phyloP scores from a whole-genome alignment of 805 yeast species.

The Tetrapisispora phaffii region DNA sequence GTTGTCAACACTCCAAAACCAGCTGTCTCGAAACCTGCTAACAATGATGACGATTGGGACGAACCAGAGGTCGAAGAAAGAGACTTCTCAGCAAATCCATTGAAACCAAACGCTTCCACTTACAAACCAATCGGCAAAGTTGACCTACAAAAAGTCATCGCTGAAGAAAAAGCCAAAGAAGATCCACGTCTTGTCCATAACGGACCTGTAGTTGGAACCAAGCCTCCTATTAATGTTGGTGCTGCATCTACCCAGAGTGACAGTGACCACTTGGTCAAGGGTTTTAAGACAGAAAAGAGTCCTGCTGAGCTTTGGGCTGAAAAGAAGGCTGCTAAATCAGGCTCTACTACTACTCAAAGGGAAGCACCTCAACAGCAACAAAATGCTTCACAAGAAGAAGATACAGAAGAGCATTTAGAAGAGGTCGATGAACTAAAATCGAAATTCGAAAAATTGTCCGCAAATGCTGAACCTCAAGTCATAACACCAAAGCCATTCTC shows the following conservation, averaged over 20 bases:
- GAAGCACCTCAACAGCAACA: no score
- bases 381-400: constrained; percentile 20
- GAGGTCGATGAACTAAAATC: constrained; percentile 31
- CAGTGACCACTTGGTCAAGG: constrained; percentile 42
- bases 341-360: constrained; percentile 16
- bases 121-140: constrained; percentile 58
- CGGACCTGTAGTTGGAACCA: constrained; percentile 23
- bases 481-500: constrained; percentile 21
- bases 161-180: constrained; percentile 34
- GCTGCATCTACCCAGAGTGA: constrained; percentile 5
- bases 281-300: constrained; percentile 67
- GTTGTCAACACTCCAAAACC: constrained; percentile 17
- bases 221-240: constrained; percentile 21
- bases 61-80: constrained; percentile 40
- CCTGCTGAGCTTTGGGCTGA: constrained; percentile 97
- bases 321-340: constrained; percentile 53
- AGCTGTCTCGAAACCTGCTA: constrained; percentile 9
- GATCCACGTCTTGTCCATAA: constrained; percentile 34
- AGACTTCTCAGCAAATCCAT: constrained; percentile 39
- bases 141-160: constrained; percentile 37
- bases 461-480: constrained; percentile 20
- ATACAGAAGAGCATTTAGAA: constrained; percentile 18
- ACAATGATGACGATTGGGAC: constrained; percentile 36
- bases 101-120: constrained; percentile 36
- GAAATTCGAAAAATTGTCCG: constrained; percentile 29